phyloP scores from a whole-genome alignment of 2,329 filamentous ascomycete species.

The Exophiala spinifera region DNA sequence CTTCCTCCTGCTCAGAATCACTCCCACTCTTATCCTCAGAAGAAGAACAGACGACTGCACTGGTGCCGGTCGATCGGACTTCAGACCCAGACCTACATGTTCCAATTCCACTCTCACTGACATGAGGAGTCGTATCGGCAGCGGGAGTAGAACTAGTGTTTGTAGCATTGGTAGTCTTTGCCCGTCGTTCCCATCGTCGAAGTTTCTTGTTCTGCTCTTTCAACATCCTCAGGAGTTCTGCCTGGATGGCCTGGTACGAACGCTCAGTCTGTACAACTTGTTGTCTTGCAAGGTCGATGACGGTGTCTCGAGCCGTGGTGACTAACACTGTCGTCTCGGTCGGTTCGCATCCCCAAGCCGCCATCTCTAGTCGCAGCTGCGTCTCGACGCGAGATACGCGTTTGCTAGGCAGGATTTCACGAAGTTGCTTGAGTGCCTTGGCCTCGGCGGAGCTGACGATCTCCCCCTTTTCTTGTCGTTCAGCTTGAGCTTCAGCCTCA shows the following conservation, averaged over 20 bases:
- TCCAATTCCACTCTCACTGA: too few species aligned
- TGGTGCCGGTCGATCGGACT: too few species aligned
- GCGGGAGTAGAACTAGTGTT: too few species aligned
- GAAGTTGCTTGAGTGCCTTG: conserved; percentile 15
- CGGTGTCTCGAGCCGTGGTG: conserved; percentile 15
- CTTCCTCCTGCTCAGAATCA: neutral
- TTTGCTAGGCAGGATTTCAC: conserved; percentile 14
- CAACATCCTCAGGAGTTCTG: conserved; percentile 18
- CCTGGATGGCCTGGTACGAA: conserved; percentile 5
- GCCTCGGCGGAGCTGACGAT: conserved; percentile 16
- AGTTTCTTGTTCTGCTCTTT: conserved; percentile 15
- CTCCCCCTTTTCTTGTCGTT: neutral
- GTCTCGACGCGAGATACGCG: conserved; percentile 7
- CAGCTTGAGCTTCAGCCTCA: too few species aligned
- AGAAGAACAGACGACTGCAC: too few species aligned
- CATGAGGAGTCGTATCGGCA: too few species aligned
- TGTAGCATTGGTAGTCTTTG: neutral
- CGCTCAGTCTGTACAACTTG: conserved; percentile 14
- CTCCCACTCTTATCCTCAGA: too few species aligned
- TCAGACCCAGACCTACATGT: too few species aligned
- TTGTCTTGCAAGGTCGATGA: conserved; percentile 19
- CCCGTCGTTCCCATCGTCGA: conserved; percentile 1
- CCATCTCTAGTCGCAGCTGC: conserved; percentile 4
- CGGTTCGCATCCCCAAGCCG: conserved; percentile 8
- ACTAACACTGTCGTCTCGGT: conserved; percentile 17